phyloP scores from a whole-genome alignment of 352 stramenopile species.

The Globisporangium spinosum region DNA sequence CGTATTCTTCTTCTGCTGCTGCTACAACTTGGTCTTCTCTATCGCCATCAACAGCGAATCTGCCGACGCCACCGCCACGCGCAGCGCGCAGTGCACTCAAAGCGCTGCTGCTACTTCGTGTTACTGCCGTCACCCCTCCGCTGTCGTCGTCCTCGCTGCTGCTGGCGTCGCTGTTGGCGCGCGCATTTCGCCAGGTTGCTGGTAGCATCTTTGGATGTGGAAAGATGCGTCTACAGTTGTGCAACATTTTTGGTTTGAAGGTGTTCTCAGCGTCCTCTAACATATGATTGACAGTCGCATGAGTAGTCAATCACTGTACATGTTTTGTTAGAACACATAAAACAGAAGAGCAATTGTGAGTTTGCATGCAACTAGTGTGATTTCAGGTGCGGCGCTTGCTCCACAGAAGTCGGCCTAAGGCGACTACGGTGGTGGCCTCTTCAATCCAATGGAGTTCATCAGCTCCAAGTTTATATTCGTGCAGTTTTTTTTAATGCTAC shows the following conservation, averaged over 20 bases:
- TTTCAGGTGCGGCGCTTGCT: no score
- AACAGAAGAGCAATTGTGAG: no score
- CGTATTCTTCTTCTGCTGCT: not conserved
- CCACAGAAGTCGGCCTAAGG: no score
- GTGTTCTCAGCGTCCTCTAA: not conserved
- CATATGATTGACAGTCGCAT: not conserved
- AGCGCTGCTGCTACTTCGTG: not conserved
- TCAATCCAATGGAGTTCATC: no score
- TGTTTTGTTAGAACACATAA: no score
- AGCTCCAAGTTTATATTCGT: no score
- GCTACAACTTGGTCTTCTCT: not conserved
- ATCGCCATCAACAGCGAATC: no score
- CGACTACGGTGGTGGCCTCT: no score
- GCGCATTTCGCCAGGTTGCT: conserved; percentile 4
- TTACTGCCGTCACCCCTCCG: not conserved
- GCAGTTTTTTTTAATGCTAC: no score
- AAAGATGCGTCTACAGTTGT: not conserved
- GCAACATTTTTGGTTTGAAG: not conserved
- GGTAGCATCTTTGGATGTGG: conserved; percentile 7
- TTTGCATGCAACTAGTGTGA: no score
- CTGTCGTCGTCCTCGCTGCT: conserved; percentile 4
- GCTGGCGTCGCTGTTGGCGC: not conserved
- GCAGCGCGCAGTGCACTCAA: not conserved
- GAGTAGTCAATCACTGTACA: not conserved
- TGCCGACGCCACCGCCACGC: not conserved